A percentile compares a stretch with the other conserved stretches of the same genome.
These are phyloP conservation scores for Didymella keratinophila DNA, from an alignment of 2,329 filamentous ascomycete species.

Conservation along the genomic window DNA sequence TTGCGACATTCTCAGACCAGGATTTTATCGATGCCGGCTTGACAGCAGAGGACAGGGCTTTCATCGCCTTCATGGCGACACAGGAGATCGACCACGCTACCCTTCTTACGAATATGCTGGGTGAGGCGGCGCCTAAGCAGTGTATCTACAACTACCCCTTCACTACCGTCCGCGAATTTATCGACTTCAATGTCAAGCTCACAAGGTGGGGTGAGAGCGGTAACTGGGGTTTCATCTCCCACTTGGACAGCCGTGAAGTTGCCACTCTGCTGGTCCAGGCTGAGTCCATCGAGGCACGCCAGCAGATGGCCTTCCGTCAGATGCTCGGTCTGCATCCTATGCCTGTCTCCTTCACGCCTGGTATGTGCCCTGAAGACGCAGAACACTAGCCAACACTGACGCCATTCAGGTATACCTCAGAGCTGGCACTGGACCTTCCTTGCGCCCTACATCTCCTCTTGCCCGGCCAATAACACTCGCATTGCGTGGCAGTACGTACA, in stretches of 20 bases:
- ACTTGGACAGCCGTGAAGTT: slow-evolving; percentile 77
- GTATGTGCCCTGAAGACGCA: slow-evolving; percentile 61
- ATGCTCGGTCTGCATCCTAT: slow-evolving; percentile 82
- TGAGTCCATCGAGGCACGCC: slow-evolving; percentile 79
- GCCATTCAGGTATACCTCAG: slow-evolving; percentile 64
- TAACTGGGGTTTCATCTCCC: slow-evolving; percentile 80
- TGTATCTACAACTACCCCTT: slow-evolving; percentile 85
- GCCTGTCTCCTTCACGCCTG: slow-evolving; percentile 81
- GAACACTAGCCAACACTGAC: neutral
- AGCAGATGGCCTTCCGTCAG: slow-evolving; percentile 85
- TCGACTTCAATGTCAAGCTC: slow-evolving; percentile 87
- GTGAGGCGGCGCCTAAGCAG: slow-evolving; percentile 71
- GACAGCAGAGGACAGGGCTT: slow-evolving; percentile 70
- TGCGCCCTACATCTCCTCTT: slow-evolving; percentile 80
- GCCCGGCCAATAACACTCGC: slow-evolving; percentile 74
- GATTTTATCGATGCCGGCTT: slow-evolving; percentile 77
- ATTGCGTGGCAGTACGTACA: slow-evolving; percentile 71
- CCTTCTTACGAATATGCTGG: slow-evolving; percentile 78
- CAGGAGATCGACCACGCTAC: slow-evolving; percentile 83
- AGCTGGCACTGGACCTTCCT: slow-evolving; percentile 84
- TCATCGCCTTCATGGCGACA: slow-evolving; percentile 78
- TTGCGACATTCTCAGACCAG: slow-evolving; percentile 70
- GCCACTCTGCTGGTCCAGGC: slow-evolving; percentile 77
- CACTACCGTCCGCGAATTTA: slow-evolving; percentile 74
- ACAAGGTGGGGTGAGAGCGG: slow-evolving; percentile 81